Conservation (phyloP, 148 eudicot species). For the Nepenthes gracilis region DNA sequence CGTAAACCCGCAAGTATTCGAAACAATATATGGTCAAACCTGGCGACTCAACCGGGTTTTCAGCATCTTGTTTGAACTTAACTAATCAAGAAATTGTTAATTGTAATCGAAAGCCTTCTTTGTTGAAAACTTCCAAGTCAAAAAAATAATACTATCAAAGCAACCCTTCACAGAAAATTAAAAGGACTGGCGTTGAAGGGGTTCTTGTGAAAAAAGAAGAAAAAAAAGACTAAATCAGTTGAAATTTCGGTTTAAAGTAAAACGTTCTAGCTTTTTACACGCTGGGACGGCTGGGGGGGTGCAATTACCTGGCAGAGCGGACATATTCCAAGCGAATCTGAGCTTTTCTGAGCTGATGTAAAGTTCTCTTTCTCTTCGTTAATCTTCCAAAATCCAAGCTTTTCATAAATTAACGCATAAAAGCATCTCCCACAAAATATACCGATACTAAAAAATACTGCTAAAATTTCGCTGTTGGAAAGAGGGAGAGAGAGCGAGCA, state of each 20-base stretch:
- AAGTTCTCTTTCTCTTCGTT: too few relatives aligned
- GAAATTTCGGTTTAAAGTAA: conserved; percentile 17
- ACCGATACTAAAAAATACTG: too few relatives aligned
- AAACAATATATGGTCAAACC: too few relatives aligned
- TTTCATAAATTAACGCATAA: too few relatives aligned
- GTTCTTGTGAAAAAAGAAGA: background rate
- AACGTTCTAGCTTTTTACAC: conserved; percentile 9
- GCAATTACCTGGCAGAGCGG: conserved; percentile 27
- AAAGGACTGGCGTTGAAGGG: background rate
- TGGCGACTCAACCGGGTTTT: background rate
- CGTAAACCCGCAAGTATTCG: too few relatives aligned
- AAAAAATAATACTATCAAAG: background rate
- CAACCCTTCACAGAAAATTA: conserved; percentile 1
- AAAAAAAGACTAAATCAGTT: conserved; percentile 7
- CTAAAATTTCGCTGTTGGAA: too few relatives aligned
- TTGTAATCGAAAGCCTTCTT: too few relatives aligned
- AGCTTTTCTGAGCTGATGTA: background rate
- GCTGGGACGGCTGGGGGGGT: conserved; percentile 1
- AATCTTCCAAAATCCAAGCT: too few relatives aligned
- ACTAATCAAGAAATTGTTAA: too few relatives aligned
- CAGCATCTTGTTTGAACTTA: background rate
- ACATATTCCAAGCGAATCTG: conserved; percentile 20
- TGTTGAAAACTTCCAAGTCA: background rate
- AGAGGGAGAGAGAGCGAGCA: too few relatives aligned
- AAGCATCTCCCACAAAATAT: too few relatives aligned